Evolutionary conservation across 176 grass and related monocot genomes (phyloP).

Genomic region (Ensete ventricosum): DNA sequence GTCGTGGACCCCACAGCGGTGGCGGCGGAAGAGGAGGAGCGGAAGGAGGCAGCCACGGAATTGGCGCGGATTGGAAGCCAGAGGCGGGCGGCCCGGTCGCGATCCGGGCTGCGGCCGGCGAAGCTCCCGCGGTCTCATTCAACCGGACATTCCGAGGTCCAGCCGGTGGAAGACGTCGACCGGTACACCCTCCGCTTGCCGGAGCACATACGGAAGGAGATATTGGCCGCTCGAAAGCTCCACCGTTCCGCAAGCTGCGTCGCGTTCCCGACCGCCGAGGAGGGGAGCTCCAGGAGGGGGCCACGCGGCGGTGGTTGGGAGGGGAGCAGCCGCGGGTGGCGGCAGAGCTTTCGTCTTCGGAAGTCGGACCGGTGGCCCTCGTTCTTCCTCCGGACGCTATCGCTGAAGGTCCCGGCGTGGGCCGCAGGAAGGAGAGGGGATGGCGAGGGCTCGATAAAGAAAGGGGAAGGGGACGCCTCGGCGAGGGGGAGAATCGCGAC

Average conservation of each 20-base stretch:
- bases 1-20: slow-evolving; percentile 24
- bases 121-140: slow-evolving; percentile 59
- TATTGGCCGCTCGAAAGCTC: neutral
- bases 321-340: slow-evolving; percentile 13
- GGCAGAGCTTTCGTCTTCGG: slow-evolving; percentile 38
- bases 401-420: slow-evolving; percentile 51
- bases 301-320: slow-evolving; percentile 25
- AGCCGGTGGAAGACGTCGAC: slow-evolving; percentile 6
- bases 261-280: slow-evolving; percentile 10
- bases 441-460: slow-evolving; percentile 12
- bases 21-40: slow-evolving; percentile 32
- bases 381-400: slow-evolving; percentile 63
- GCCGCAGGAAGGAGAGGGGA: slow-evolving; percentile 27
- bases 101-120: slow-evolving; percentile 29
- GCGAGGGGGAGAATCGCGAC: slow-evolving; percentile 17
- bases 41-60: slow-evolving; percentile 46
- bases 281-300: slow-evolving; percentile 30
- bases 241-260: slow-evolving; percentile 19
- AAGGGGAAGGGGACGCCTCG: neutral
- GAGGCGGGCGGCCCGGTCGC: slow-evolving; percentile 47
- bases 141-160: slow-evolving; percentile 56
- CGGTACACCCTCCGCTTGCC: slow-evolving; percentile 11
- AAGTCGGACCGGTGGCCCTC: slow-evolving; percentile 60
- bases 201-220: slow-evolving; percentile 5
- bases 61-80: slow-evolving; percentile 50